Conservation (phyloP, 495 filamentous ascomycete species). For the Podospora comata region DNA sequence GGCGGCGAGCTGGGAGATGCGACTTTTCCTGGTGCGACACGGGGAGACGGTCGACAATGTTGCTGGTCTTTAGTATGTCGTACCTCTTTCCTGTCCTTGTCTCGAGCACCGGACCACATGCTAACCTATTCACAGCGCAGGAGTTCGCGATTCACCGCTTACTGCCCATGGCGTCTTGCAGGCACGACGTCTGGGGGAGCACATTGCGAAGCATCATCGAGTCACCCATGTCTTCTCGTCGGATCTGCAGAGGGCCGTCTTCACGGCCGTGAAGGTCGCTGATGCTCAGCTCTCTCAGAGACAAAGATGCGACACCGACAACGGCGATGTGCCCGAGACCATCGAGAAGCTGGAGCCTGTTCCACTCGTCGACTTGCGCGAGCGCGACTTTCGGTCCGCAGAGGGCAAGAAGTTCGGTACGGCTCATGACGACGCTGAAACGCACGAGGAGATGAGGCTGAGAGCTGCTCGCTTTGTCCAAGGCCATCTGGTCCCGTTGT, state of each 20-base stretch:
- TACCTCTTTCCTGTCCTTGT: not conserved
- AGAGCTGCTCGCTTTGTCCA: constrained; percentile 63
- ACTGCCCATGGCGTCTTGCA: constrained; percentile 81
- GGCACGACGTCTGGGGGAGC: constrained; percentile 58
- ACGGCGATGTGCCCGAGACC: constrained; percentile 6
- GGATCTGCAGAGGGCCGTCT: constrained; percentile 66
- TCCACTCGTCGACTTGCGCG: constrained; percentile 56
- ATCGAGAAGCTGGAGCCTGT: constrained; percentile 34
- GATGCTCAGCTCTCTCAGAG: constrained; percentile 17
- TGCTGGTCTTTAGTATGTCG: constrained; percentile 64
- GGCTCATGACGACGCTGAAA: constrained; percentile 45
- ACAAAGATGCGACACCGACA: constrained; percentile 37
- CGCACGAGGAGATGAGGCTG: constrained; percentile 59
- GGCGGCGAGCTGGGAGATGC: constrained; percentile 45
- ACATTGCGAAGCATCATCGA: constrained; percentile 50
- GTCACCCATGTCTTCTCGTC: constrained; percentile 74
- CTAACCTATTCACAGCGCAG: constrained; percentile 56
- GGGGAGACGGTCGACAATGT: constrained; percentile 89
- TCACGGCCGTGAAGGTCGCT: constrained; percentile 65
- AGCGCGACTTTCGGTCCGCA: constrained; percentile 68
- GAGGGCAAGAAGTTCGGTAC: constrained; percentile 58
- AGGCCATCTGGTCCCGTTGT: constrained; percentile 54
- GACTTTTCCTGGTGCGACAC: constrained; percentile 75
- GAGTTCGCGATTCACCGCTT: constrained; percentile 70
- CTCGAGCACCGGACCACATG: constrained; percentile 25